phyloP scores from a whole-genome alignment of 805 yeast genomes.

The Maudiozyma bulderi region DNA sequence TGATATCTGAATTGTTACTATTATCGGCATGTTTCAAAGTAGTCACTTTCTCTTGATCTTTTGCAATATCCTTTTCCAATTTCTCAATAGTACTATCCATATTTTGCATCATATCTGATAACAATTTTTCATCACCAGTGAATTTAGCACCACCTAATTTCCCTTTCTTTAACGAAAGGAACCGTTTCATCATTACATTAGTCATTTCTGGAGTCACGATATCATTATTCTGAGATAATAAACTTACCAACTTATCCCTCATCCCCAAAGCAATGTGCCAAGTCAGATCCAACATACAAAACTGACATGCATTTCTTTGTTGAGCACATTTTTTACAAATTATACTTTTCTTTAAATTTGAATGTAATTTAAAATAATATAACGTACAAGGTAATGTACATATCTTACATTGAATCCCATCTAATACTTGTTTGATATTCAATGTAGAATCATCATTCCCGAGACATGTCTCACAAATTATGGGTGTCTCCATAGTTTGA shows the following conservation, averaged over 20 bases:
- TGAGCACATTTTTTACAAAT: conserved; percentile 76
- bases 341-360: conserved; percentile 48
- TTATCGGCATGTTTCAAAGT: neutral
- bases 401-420: conserved; percentile 75
- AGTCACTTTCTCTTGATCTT: neutral
- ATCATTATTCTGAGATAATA: conserved; percentile 46
- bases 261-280: conserved; percentile 72
- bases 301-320: conserved; percentile 76
- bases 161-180: conserved; percentile 40
- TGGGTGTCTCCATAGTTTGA: conserved; percentile 1
- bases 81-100: conserved; percentile 16
- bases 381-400: conserved; percentile 82
- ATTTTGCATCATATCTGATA: conserved; percentile 43
- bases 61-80: neutral
- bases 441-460: conserved; percentile 33
- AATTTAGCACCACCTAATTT: conserved; percentile 31
- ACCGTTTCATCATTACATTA: conserved; percentile 45
- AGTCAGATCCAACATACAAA: conserved; percentile 73
- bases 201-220: conserved; percentile 35
- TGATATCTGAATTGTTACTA: conserved; percentile 32
- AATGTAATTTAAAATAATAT: conserved; percentile 42
- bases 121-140: conserved; percentile 31
- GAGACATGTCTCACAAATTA: conserved; percentile 60
- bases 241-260: conserved; percentile 67
- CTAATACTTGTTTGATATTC: conserved; percentile 56